Percentiles rank a stretch among this genome's conserved stretches.
These are phyloP conservation scores for Prunus persica DNA, from an alignment of 306 rosid species.

Conservation along the genomic window Prunus_persica_NCBIv2 NC_034014.1:21932001-21932500, in stretches of 20 bases:
- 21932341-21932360: conserved; percentile 67
- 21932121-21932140: not conserved
- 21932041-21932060: not conserved
- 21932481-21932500: not conserved
- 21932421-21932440: not conserved
- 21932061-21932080: not conserved
- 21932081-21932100: not conserved
- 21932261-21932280: conserved; percentile 82
- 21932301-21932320: conserved; percentile 40
- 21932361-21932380: conserved; percentile 83
- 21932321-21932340: conserved; percentile 30
- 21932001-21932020: not conserved
- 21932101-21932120: not conserved
- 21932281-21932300: conserved; percentile 47
- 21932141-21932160: not conserved
- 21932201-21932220: not conserved
- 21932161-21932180: not conserved
- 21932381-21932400: conserved; percentile 87
- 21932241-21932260: conserved; percentile 77
- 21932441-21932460: not conserved
- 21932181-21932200: not conserved
- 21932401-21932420: conserved; percentile 68
- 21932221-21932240: conserved; percentile 83
- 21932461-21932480: not conserved
- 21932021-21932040: not conserved